Evolutionary conservation across 768 basidiomycete genomes (phyloP).

Genomic region (Amanita muscaria): DNA sequence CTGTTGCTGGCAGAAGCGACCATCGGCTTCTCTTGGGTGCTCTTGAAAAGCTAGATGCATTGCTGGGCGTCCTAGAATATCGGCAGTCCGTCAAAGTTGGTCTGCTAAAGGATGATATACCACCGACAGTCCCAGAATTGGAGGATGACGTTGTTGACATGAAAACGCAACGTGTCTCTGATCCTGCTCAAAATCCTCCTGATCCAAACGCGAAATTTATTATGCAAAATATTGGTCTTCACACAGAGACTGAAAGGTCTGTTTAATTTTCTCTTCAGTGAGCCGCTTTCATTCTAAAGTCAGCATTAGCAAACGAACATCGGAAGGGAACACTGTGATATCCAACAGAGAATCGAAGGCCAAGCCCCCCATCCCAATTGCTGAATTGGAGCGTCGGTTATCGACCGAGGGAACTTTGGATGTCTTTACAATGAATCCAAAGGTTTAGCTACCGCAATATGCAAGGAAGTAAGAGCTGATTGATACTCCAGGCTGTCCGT

Average conservation of each 20-base stretch:
- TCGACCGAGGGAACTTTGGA: slow-evolving; percentile 76
- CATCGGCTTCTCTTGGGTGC: slow-evolving; percentile 74
- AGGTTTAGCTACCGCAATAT: slow-evolving; percentile 39
- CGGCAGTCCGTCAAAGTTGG: slow-evolving; percentile 50
- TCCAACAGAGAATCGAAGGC: slow-evolving; percentile 33
- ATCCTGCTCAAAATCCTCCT: background rate
- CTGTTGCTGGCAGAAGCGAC: slow-evolving; percentile 79
- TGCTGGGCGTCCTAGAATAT: slow-evolving; percentile 61
- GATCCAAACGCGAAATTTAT: slow-evolving; percentile 10
- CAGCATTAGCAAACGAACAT: background rate
- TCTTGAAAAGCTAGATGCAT: slow-evolving; percentile 65
- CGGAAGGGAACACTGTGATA: background rate
- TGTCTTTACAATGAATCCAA: slow-evolving; percentile 91
- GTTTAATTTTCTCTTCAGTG: slow-evolving; percentile 43
- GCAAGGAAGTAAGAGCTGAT: background rate
- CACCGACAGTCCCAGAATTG: slow-evolving; percentile 15
- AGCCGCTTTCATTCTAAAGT: background rate
- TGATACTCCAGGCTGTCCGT: slow-evolving; percentile 58
- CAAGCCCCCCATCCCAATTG: slow-evolving; percentile 47
- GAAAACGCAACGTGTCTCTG: slow-evolving; percentile 23
- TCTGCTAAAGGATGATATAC: slow-evolving; percentile 10
- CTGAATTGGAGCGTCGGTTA: slow-evolving; percentile 76
- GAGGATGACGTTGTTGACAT: slow-evolving; percentile 54
- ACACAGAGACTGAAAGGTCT: slow-evolving; percentile 49
- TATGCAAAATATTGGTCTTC: slow-evolving; percentile 23